Evolutionary conservation across 1,284 basidiomycete species (phyloP).

Genomic region (Malassezia sympodialis): DNA sequence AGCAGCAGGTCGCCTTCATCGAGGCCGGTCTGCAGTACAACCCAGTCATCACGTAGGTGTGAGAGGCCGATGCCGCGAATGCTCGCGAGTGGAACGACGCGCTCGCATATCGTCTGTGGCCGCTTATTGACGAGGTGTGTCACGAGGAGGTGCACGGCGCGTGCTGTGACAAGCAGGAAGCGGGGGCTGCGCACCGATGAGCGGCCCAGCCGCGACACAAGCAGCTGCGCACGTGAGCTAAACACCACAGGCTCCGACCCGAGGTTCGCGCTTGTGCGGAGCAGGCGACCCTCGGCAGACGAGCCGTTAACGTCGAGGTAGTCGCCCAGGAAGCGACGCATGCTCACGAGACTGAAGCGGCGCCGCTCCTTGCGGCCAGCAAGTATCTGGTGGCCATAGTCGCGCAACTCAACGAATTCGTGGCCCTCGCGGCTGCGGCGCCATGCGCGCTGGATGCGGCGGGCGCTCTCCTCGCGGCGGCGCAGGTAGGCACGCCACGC

Average conservation of each 20-base stretch:
- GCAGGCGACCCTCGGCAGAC: constrained; percentile 65
- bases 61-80: constrained; percentile 79
- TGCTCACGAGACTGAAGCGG: constrained; percentile 83
- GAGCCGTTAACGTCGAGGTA: constrained; percentile 68
- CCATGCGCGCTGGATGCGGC: constrained; percentile 95
- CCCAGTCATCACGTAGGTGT: constrained; percentile 83
- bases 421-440: constrained; percentile 91
- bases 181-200: constrained; percentile 87
- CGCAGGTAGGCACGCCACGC: constrained; percentile 92
- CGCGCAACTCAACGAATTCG: constrained; percentile 75
- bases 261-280: constrained; percentile 65
- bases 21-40: constrained; percentile 57
- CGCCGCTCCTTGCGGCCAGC: constrained; percentile 86
- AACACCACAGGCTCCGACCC: constrained; percentile 54
- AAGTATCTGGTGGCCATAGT: constrained; percentile 86
- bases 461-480: constrained; percentile 87
- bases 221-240: constrained; percentile 70
- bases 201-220: constrained; percentile 75
- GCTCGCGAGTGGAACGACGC: constrained; percentile 77
- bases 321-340: constrained; percentile 90
- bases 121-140: constrained; percentile 55
- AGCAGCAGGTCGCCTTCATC: constrained; percentile 78
- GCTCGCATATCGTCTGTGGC: constrained; percentile 60
- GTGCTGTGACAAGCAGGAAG: constrained; percentile 77
- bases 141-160: constrained; percentile 75